Evolutionary conservation across 306 rosid species (phyloP), one percentile per base, ranked within the genome.

Genomic region (Erythrophleum fordii): DNA sequence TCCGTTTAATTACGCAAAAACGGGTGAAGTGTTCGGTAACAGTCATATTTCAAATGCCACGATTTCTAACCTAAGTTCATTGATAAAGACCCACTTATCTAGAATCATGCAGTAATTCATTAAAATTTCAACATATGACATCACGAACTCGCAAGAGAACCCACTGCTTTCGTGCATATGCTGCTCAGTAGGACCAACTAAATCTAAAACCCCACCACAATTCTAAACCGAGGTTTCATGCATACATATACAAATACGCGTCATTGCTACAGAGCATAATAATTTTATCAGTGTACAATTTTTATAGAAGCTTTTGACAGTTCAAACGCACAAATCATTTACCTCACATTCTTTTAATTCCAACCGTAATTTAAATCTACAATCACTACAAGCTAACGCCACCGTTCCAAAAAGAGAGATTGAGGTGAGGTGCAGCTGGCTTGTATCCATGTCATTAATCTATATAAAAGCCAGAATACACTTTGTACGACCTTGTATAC

Each of bases 1-100:
- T 46, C 82, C 49, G 62, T 23, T 61, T 73, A 69, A 68, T 22
- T 39, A 75, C 48, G 66, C 34, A 61, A 25, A 65, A 69, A 75
- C 10, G 76, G 75, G 66, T 55, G 26, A 42, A 45, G 56, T 37
- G 72, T 76, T 87, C 13, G 90, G 88, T 72, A 80, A 69, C 20
- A 60, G 81, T 82, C 85, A 52, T 11, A 25, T 48, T 72, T 84
- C 49, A 41, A 78, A 75, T 51, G 59, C 82, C 64, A 69, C 78
- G 53, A 44, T 74, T 55, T 76, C 77, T 75, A 11, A 75, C 77
- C 84, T 75, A 84, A n/a, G n/a, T n/a, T 1, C 5, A n/a, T 20
- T 70, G 25, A 58, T 28, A 55, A 46, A 65, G 37, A 66, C 31
- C 68, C 41, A 62, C 66, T 31, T 35, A 72, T 12, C 59, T 74